These are phyloP conservation scores for Croton laevigatus DNA, from an alignment of 441 rosid species.

Conservation along the genomic window DNA sequence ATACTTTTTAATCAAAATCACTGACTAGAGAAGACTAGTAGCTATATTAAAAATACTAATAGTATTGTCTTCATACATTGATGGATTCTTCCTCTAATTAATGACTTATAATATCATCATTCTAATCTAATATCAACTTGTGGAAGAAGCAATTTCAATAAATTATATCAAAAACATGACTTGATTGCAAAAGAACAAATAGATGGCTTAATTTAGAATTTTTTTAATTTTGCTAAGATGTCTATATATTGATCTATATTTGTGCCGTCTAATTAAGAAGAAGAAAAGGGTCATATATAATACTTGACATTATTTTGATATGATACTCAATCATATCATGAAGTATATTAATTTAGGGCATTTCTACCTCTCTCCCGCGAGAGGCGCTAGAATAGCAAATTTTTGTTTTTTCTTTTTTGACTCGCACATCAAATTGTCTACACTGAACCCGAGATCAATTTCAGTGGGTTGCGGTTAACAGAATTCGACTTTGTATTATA, in stretches of 20 bases:
- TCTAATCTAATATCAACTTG: slow-evolving; percentile 30
- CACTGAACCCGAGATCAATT: no score
- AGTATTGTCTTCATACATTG: slow-evolving; percentile 23
- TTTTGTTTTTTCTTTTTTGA: no score
- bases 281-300: no score
- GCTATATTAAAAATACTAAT: not conserved
- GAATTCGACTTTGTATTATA: no score
- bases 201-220: slow-evolving; percentile 5
- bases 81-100: slow-evolving; percentile 23
- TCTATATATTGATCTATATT: not conserved
- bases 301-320: no score
- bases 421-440: no score
- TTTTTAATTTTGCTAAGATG: not conserved
- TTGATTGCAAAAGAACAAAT: slow-evolving; percentile 40
- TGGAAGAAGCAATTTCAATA: slow-evolving; percentile 13
- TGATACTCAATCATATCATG: no score
- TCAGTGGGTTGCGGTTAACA: no score
- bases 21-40: slow-evolving; percentile 19
- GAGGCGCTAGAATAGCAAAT: no score
- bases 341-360: no score
- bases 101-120: slow-evolving; percentile 22
- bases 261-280: no score
- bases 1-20: slow-evolving; percentile 14
- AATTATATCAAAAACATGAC: slow-evolving; percentile 16
- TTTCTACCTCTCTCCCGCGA: no score